phyloP scores from a whole-genome alignment of 352 stramenopile species.

The Pythium brachiatum region DNA sequence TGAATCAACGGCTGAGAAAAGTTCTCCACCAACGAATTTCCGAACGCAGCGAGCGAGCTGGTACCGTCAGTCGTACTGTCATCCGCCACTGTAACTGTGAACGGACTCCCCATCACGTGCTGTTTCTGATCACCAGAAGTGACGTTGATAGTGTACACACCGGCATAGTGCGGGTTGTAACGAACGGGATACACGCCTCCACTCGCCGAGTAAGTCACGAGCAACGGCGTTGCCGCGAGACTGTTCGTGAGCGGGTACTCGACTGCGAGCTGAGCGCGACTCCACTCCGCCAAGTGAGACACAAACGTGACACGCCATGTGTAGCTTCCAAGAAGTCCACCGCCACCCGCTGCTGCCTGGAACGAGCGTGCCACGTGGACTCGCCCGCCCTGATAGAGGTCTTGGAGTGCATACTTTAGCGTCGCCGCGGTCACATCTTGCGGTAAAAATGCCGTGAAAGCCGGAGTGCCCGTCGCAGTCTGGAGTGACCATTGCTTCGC shows the following conservation, averaged over 20 bases:
- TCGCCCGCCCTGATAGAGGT: slow-evolving; percentile 39
- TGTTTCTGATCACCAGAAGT: slow-evolving; percentile 57
- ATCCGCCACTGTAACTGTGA: slow-evolving; percentile 78
- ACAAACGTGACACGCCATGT: slow-evolving; percentile 92
- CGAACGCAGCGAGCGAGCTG: slow-evolving; percentile 68
- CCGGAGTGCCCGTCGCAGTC: slow-evolving; percentile 20
- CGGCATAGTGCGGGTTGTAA: slow-evolving; percentile 90
- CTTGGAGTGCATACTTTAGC: slow-evolving; percentile 64
- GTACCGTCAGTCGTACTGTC: slow-evolving; percentile 59
- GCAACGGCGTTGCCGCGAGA: slow-evolving; percentile 46
- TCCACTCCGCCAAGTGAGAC: slow-evolving; percentile 81
- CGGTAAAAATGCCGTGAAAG: slow-evolving; percentile 61
- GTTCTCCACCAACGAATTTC: slow-evolving; percentile 69
- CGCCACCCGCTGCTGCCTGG: slow-evolving; percentile 20
- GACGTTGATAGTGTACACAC: slow-evolving; percentile 88
- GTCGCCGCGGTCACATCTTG: slow-evolving; percentile 51
- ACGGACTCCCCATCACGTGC: slow-evolving; percentile 89
- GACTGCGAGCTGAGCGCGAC: slow-evolving; percentile 61
- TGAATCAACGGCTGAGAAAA: slow-evolving; percentile 52
- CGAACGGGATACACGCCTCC: slow-evolving; percentile 88
- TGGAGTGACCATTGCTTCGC: slow-evolving; percentile 43
- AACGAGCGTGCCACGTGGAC: slow-evolving; percentile 42
- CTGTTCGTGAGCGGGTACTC: slow-evolving; percentile 54
- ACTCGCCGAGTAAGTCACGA: slow-evolving; percentile 45
- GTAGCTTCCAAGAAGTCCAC: slow-evolving; percentile 39